Evolutionary conservation across 345 rosid species (phyloP), one percentile per base, ranked within the genome.

Genomic region (Clausena lansium): DNA sequence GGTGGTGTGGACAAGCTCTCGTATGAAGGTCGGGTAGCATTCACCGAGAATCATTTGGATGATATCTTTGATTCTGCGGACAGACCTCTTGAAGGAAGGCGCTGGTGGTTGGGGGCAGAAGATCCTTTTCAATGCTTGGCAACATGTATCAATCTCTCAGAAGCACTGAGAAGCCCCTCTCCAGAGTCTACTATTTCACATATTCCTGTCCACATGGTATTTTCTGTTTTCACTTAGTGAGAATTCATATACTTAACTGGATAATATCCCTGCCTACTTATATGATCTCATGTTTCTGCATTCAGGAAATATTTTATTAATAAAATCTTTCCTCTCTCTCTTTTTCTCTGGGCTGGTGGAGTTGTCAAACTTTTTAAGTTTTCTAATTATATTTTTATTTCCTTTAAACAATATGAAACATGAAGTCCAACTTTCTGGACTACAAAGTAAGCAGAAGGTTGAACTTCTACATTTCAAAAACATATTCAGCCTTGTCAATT

Each of bases 81-180:
- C 85, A 84, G 86, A 79, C 98, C 98, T 73, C 92, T 97, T 76
- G 99, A 92, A 86, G 99, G 98, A 84, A 84, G 70, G 70, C 87
- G 91, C 24, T 97, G 99, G 99, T 97, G 99, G 99, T 87, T 94
- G 86, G 81, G 82, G 65, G 98, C 99, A 76, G 99, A 97, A 88
- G 98, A 97, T 81, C 98, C 99, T 76, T 93, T 91, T 54, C 98
- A 97, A 76, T 97, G 98, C 90, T 89, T 97, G 89, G 98, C 98
- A 63, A 84, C 89, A 47, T 97, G 98, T 83, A 84, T 91, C 67
- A 88, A 87, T 85, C 94, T 97, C 60, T 59, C 99, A 45, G 98
- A 94, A 88, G 98, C 98, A 82, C 78, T 92, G 83, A 90, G 98
- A 85, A 97, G 96, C 82, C 85, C 92, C 65, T 87, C 86, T 58